phyloP scores from a whole-genome alignment of 106 monocot species.

The Amphibolis antarctica region DNA sequence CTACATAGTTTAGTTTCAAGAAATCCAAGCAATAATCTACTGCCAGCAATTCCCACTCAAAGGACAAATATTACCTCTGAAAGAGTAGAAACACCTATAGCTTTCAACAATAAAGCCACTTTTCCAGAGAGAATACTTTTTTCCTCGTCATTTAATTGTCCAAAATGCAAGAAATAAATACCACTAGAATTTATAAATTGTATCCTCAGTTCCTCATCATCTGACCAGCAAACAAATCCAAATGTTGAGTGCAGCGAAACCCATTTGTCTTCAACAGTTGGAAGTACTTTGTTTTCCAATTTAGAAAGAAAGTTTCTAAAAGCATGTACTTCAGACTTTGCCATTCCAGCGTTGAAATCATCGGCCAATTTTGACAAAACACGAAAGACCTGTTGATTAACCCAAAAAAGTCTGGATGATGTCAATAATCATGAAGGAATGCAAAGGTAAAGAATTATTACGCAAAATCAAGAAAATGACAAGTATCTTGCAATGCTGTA shows the following conservation, averaged over 20 bases:
- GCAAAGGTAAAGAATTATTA: neutral
- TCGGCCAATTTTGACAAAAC: conserved; percentile 69
- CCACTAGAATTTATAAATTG: conserved; percentile 43
- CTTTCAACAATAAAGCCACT: conserved; percentile 35
- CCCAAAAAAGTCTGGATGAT: neutral
- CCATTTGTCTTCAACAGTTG: conserved; percentile 80
- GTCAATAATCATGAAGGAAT: neutral
- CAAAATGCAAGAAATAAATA: conserved; percentile 61
- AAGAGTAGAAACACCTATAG: conserved; percentile 61
- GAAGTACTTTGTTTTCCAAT: conserved; percentile 59
- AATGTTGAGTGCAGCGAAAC: conserved; percentile 84
- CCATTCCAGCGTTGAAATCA: conserved; percentile 43
- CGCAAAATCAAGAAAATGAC: neutral
- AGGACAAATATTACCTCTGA: conserved; percentile 46
- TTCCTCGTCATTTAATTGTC: conserved; percentile 37
- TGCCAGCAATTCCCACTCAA: neutral
- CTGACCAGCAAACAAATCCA: conserved; percentile 87
- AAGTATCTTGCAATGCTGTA: neutral
- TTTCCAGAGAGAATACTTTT: conserved; percentile 35
- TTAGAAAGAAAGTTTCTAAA: conserved; percentile 54
- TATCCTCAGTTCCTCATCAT: conserved; percentile 58
- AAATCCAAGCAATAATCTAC: conserved; percentile 3
- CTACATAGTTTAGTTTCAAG: neutral
- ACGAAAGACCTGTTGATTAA: conserved; percentile 46
- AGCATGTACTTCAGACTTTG: conserved; percentile 31